A percentile compares a stretch with the other conserved stretches of the same genome.
Conservation (phyloP, 495 filamentous ascomycete genomes). For the Beverwykella pulmonaria region DNA sequence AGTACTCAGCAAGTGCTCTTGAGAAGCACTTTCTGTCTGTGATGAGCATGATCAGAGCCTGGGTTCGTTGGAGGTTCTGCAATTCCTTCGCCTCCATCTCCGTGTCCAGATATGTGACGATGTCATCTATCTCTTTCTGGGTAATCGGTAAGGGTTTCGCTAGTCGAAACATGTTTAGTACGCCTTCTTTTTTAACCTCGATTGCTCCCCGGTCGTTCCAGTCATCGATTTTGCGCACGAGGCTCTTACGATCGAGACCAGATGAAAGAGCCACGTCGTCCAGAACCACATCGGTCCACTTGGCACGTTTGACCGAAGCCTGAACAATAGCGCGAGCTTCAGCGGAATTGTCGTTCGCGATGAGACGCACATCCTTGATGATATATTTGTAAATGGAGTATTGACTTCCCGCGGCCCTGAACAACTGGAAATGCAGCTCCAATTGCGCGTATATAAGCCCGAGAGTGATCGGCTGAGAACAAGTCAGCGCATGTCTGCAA, state of each 20-base stretch:
- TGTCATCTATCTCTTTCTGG: slow-evolving; percentile 42
- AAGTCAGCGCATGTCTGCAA: slow-evolving; percentile 29
- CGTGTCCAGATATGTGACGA: slow-evolving; percentile 51
- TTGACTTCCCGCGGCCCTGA: slow-evolving; percentile 59
- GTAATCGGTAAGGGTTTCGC: slow-evolving; percentile 51
- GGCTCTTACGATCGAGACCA: slow-evolving; percentile 45
- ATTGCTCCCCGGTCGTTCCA: slow-evolving; percentile 51
- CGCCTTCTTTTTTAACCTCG: slow-evolving; percentile 52
- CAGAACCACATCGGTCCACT: slow-evolving; percentile 52
- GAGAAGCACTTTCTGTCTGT: slow-evolving; percentile 53
- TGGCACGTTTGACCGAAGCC: slow-evolving; percentile 10
- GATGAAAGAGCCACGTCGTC: slow-evolving; percentile 36
- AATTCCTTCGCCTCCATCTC: slow-evolving; percentile 55
- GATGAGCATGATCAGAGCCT: slow-evolving; percentile 55
- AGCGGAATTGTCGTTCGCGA: neutral
- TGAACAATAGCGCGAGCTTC: neutral
- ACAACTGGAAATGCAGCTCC: slow-evolving; percentile 56
- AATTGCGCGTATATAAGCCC: slow-evolving; percentile 56
- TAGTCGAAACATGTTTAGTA: slow-evolving; percentile 55
- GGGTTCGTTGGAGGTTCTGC: slow-evolving; percentile 52
- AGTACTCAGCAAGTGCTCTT: slow-evolving; percentile 54
- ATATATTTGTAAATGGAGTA: slow-evolving; percentile 57
- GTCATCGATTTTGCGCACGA: slow-evolving; percentile 55
- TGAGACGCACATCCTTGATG: slow-evolving; percentile 4
- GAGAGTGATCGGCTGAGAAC: slow-evolving; percentile 44